Evolutionary conservation across 1,139 yeast species (phyloP).

Genomic region (Magnusiomyces ingens): DNA sequence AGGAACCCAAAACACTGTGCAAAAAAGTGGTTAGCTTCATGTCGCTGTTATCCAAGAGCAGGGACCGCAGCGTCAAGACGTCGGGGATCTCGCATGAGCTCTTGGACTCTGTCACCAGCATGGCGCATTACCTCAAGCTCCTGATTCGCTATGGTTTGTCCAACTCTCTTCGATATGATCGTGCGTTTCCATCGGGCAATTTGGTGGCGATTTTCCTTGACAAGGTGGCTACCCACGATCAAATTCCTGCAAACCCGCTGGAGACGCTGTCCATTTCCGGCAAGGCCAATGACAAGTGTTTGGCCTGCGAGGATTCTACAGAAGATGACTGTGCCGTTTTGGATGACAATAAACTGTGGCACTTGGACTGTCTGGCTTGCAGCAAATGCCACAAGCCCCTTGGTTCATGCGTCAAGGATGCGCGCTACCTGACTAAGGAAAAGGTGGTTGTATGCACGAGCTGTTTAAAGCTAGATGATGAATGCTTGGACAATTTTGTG

Average conservation of each 20-base stretch:
- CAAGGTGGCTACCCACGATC: conserved; percentile 44
- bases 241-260: conserved; percentile 39
- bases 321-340: conserved; percentile 71
- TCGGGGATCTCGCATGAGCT: conserved; percentile 48
- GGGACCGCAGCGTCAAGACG: conserved; percentile 24
- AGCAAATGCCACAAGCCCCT: conserved; percentile 24
- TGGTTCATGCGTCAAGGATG: conserved; percentile 32
- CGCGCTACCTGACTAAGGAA: conserved; percentile 37
- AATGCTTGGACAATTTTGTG: conserved; percentile 47
- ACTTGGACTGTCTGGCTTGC: conserved; percentile 64
- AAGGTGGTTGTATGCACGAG: conserved; percentile 46
- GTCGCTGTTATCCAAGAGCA: conserved; percentile 36
- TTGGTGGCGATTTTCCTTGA: conserved; percentile 61
- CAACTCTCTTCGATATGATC: conserved; percentile 65
- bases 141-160: conserved; percentile 75
- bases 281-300: conserved; percentile 74
- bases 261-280: conserved; percentile 47
- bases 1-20: conserved; percentile 83
- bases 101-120: conserved; percentile 77
- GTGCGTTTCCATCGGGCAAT: conserved; percentile 47
- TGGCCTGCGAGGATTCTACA: conserved; percentile 62
- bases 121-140: conserved; percentile 88
- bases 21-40: conserved; percentile 40
- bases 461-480: conserved; percentile 46
- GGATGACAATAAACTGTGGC: conserved; percentile 66